Conservation (phyloP, 768 basidiomycete species). For the Russula compacta region DNA sequence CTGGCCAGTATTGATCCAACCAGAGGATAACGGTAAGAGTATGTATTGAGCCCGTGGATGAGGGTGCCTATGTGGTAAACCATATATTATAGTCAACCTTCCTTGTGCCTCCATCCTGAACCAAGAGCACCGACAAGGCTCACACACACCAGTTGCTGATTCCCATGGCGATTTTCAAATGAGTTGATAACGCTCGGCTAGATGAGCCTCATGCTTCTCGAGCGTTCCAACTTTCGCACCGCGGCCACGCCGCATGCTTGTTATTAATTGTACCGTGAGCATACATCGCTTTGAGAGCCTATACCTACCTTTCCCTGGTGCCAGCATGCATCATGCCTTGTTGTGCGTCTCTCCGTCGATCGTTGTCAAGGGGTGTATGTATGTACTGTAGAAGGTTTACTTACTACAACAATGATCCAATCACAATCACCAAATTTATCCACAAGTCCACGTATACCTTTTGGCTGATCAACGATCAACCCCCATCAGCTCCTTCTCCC, state of each 20-base stretch:
- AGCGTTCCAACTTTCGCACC: not conserved
- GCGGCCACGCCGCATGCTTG: too few species aligned
- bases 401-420: conserved; percentile 2
- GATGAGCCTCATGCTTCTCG: not conserved
- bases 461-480: not conserved
- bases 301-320: not conserved
- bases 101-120: not conserved
- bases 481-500: not conserved
- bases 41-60: too few species aligned
- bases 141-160: too few species aligned
- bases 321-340: not conserved
- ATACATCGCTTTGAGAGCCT: not conserved
- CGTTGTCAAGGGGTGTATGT: conserved; percentile 7
- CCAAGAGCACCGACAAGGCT: too few species aligned
- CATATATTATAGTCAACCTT: too few species aligned
- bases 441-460: not conserved
- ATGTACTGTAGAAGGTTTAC: not conserved
- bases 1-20: too few species aligned
- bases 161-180: not conserved
- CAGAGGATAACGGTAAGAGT: too few species aligned
- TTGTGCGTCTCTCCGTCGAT: not conserved
- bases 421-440: not conserved
- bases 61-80: too few species aligned
- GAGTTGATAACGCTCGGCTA: not conserved
- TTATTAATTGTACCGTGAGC: not conserved